Conservation (phyloP, 208 protist genomes). For the Tritrichomonas foetus region DNA sequence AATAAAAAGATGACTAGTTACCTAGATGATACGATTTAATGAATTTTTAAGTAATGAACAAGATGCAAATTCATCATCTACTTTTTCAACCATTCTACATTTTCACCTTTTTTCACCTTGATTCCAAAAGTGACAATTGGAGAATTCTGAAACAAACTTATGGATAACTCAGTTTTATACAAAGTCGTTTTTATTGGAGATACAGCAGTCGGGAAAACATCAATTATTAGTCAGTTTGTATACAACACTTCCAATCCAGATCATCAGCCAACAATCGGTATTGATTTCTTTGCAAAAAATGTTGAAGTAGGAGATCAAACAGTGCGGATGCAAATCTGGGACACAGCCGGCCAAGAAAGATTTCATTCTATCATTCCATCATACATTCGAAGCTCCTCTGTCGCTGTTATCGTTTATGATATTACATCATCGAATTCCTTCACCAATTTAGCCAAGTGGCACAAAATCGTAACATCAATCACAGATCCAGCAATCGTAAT, state of each 20-base stretch:
- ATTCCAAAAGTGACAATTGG: no score
- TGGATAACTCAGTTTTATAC: neutral
- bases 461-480: neutral
- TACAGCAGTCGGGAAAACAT: slow-evolving; percentile 12
- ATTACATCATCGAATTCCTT: neutral
- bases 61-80: no score
- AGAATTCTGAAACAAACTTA: no score
- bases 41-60: no score
- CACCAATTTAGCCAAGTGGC: neutral
- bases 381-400: neutral
- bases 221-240: slow-evolving; percentile 24
- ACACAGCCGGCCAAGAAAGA: neutral
- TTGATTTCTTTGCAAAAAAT: neutral
- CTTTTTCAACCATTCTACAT: no score
- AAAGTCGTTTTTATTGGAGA: slow-evolving; percentile 22
- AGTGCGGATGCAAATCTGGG: neutral
- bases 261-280: slow-evolving; percentile 1
- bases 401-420: slow-evolving; percentile 33
- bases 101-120: no score
- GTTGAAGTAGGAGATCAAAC: neutral
- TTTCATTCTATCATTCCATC: slow-evolving; percentile 4
- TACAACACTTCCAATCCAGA: neutral
- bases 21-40: no score
- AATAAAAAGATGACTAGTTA: no score
- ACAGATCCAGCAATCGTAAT: neutral